A percentile compares a stretch with the other conserved stretches of the same genome.
Evolutionary conservation across 1,284 basidiomycete genomes (phyloP).

Genomic region (Ganoderma sinense): DNA sequence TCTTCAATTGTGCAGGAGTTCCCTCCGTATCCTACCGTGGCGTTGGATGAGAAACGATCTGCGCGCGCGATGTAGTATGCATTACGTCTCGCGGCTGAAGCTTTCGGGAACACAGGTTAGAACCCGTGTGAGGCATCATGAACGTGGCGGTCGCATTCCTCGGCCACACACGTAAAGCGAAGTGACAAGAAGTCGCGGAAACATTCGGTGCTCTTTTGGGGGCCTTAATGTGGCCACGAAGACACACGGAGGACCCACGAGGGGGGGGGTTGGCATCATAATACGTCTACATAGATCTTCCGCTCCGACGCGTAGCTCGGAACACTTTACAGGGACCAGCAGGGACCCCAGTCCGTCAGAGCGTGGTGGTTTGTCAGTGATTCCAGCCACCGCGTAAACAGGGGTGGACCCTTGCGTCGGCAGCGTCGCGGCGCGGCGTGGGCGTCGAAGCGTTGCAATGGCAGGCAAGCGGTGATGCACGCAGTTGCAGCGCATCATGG

Average conservation of each 20-base stretch:
- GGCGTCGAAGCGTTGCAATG: neutral
- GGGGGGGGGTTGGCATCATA: conserved; percentile 7
- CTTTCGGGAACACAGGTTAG: neutral
- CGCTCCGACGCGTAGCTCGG: neutral
- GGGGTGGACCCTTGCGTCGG: neutral
- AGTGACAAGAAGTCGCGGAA: neutral
- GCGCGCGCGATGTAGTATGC: neutral
- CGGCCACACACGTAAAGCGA: conserved; percentile 11
- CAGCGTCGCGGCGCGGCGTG: neutral
- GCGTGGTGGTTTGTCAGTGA: neutral
- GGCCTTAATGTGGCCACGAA: neutral
- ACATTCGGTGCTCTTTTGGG: neutral
- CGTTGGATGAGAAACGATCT: neutral
- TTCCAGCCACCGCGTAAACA: neutral
- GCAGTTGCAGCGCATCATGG: neutral
- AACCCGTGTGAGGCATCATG: conserved; percentile 9
- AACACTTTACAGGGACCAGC: neutral
- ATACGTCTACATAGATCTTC: neutral
- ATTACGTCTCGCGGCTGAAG: neutral
- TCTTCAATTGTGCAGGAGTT: neutral
- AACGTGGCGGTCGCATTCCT: conserved; percentile 15
- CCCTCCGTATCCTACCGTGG: neutral
- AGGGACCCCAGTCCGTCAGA: neutral
- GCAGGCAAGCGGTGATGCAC: neutral
- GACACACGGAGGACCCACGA: conserved; percentile 4